phyloP scores from a whole-genome alignment of 164 flowering plant genomes.

The Tetracentron sinense region DNA sequence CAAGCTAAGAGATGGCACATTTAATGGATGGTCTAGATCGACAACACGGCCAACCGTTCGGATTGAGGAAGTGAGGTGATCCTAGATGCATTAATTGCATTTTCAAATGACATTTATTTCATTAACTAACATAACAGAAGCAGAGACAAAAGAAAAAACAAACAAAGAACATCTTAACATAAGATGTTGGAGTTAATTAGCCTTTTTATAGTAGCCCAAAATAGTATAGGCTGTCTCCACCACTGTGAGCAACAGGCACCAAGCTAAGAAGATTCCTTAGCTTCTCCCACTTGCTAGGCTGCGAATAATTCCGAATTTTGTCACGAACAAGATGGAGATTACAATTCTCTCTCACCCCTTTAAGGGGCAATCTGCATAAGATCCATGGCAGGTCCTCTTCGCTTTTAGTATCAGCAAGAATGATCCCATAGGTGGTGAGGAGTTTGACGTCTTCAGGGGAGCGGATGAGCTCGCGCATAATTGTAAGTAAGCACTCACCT shows the following conservation, averaged over 20 bases:
- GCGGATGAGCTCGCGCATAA: conserved; percentile 8
- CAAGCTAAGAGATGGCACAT: no score
- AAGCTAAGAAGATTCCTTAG: conserved; percentile 5
- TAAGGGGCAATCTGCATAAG: not conserved
- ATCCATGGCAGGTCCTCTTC: not conserved
- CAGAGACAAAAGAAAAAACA: no score
- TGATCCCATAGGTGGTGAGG: conserved; percentile 1
- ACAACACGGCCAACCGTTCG: no score
- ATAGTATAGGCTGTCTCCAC: conserved; percentile 4
- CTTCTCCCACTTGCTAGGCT: conserved; percentile 2
- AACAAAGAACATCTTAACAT: no score
- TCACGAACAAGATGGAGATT: conserved; percentile 3
- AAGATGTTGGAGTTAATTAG: no score
- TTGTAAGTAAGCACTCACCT: conserved; percentile 5
- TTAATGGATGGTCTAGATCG: no score
- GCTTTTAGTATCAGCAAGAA: not conserved
- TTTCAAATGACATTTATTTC: no score
- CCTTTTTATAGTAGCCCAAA: not conserved
- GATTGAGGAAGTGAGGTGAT: no score
- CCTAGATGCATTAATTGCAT: no score
- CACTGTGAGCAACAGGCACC: conserved; percentile 2
- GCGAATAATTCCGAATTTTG: not conserved
- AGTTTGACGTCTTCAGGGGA: conserved; percentile 5
- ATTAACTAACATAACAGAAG: no score
- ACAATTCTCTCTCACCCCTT: not conserved